Evolutionary conservation across 2,329 filamentous ascomycete genomes (phyloP).

Genomic region (Dothideomycetes sp.): DNA sequence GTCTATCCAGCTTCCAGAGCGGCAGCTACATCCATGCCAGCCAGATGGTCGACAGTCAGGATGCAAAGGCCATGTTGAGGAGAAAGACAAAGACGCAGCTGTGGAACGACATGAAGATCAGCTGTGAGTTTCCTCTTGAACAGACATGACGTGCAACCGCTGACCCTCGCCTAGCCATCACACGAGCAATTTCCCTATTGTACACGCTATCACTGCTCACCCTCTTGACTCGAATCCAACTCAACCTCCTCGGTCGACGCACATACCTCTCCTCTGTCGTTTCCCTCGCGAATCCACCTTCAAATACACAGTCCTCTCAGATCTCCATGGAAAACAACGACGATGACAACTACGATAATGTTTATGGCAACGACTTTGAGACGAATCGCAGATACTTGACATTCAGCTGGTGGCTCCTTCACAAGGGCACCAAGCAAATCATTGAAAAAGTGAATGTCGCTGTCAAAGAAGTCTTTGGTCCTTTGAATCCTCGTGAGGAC

Average conservation of each 20-base stretch:
- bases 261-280: conserved; percentile 96
- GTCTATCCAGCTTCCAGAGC: conserved; percentile 65
- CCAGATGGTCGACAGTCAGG: conserved; percentile 50
- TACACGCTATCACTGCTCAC: conserved; percentile 86
- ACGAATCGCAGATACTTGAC: conserved; percentile 91
- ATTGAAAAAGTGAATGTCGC: conserved; percentile 74
- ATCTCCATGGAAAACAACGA: conserved; percentile 92
- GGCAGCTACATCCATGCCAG: conserved; percentile 78
- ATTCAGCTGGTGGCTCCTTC: conserved; percentile 96
- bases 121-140: conserved; percentile 50
- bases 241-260: conserved; percentile 89
- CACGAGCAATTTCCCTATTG: conserved; percentile 79
- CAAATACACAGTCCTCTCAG: conserved; percentile 53
- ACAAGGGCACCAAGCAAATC: conserved; percentile 77
- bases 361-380: conserved; percentile 88
- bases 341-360: conserved; percentile 72
- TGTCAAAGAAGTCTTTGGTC: conserved; percentile 83
- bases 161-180: conserved; percentile 56
- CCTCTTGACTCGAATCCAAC: conserved; percentile 86
- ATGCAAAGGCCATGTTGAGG: conserved; percentile 38
- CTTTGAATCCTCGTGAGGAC: conserved; percentile 78
- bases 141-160: not conserved
- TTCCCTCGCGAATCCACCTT: conserved; percentile 66
- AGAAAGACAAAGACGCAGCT: conserved; percentile 85
- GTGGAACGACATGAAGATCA: conserved; percentile 96